phyloP scores from a whole-genome alignment of 345 rosid species.

The Raphanus sativus region DNA sequence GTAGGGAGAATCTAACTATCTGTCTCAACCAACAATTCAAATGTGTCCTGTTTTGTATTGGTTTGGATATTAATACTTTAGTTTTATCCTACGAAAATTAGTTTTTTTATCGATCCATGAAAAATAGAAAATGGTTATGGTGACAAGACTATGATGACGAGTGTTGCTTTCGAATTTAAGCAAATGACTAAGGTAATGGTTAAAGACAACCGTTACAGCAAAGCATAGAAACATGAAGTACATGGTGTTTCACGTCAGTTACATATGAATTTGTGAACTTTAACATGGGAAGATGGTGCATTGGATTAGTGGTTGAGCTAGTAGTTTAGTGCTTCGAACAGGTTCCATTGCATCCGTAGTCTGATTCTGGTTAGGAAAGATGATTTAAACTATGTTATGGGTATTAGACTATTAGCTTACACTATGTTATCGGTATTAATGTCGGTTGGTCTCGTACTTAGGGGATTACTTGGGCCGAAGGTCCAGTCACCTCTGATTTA shows the following conservation, averaged over 20 bases:
- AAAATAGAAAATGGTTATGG: neutral
- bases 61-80: neutral
- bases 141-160: neutral
- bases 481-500: too few relatives aligned
- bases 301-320: too few relatives aligned
- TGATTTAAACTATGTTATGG: too few relatives aligned
- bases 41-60: neutral
- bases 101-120: neutral
- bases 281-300: constrained; percentile 12
- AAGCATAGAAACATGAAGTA: constrained; percentile 15
- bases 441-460: too few relatives aligned
- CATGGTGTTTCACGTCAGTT: constrained; percentile 22
- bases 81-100: neutral
- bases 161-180: neutral
- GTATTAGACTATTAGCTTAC: too few relatives aligned
- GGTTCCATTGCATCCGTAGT: too few relatives aligned
- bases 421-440: too few relatives aligned
- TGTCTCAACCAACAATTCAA: neutral
- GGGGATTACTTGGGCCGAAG: too few relatives aligned
- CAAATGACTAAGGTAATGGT: neutral
- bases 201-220: constrained; percentile 27
- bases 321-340: too few relatives aligned
- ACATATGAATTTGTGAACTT: constrained; percentile 22
- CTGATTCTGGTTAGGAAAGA: too few relatives aligned
- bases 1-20: neutral